Conservation (phyloP, 169 alveolate species). For the Plasmodium gonderi region DNA sequence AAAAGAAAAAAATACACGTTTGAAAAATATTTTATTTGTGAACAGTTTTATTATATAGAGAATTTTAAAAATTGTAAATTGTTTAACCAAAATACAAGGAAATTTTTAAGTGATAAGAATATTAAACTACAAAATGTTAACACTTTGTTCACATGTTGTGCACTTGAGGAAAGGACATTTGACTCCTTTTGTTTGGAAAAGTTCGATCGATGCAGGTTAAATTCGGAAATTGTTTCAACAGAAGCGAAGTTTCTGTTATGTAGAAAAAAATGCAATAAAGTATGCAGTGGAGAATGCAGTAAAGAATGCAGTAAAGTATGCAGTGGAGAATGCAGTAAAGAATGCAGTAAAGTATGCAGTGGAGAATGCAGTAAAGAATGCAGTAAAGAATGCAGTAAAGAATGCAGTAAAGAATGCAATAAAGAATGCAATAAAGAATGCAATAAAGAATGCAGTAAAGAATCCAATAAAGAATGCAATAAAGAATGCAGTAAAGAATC, state of each 20-base stretch:
- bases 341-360: no score
- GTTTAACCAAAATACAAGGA: not conserved
- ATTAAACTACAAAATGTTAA: constrained; percentile 15
- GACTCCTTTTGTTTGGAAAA: not conserved
- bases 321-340: no score
- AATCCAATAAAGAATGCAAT: no score
- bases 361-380: no score
- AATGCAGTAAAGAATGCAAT: no score
- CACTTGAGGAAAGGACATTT: not conserved
- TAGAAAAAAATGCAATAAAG: no score
- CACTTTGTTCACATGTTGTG: not conserved
- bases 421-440: no score
- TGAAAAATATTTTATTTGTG: constrained; percentile 57
- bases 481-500: no score
- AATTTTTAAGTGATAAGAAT: constrained; percentile 31
- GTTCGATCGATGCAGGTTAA: not conserved
- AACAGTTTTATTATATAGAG: constrained; percentile 19
- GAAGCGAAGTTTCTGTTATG: not conserved
- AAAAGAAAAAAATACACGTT: constrained; percentile 26
- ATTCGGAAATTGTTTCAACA: not conserved
- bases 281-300: no score
- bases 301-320: no score
- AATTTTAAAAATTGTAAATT: constrained; percentile 19
- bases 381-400: no score
- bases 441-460: no score